These are phyloP conservation scores for Iberis pinnata DNA, from an alignment of 345 rosid species.

Conservation along the genomic window DNA sequence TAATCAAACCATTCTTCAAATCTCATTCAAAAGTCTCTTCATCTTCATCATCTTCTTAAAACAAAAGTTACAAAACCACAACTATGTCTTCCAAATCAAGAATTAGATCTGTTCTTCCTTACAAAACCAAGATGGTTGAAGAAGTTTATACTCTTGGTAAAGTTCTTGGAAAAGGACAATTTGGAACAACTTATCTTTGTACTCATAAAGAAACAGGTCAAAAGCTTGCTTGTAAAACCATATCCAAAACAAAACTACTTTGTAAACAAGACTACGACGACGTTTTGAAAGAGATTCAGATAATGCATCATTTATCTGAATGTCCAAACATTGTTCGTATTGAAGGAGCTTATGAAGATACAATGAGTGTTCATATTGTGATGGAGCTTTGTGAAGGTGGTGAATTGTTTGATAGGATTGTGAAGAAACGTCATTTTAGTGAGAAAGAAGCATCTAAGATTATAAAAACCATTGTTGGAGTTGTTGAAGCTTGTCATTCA, in stretches of 20 bases:
- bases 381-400: conserved; percentile 84
- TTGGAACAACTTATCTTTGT: conserved; percentile 65
- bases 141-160: conserved; percentile 46
- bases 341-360: conserved; percentile 48
- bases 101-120: conserved; percentile 32
- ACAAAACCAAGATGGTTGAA: conserved; percentile 25
- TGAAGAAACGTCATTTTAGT: conserved; percentile 59
- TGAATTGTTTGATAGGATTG: conserved; percentile 75
- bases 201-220: conserved; percentile 44
- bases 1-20: conserved; percentile 14
- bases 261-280: conserved; percentile 68
- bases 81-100: conserved; percentile 26
- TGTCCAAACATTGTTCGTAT: conserved; percentile 57
- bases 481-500: conserved; percentile 70
- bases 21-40: conserved; percentile 18
- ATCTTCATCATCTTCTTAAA: conserved; percentile 18
- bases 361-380: conserved; percentile 49
- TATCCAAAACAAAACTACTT: conserved; percentile 67
- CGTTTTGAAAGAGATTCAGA: conserved; percentile 81
- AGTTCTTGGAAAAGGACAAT: conserved; percentile 70
- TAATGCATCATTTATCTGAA: conserved; percentile 78
- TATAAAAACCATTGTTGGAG: conserved; percentile 69
- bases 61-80: conserved; percentile 2
- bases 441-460: conserved; percentile 74
- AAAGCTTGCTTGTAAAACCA: conserved; percentile 66